Evolutionary conservation across 1,284 basidiomycete genomes (phyloP), one percentile per base, ranked within the genome.

Genomic region (Boletus smithii): DNA sequence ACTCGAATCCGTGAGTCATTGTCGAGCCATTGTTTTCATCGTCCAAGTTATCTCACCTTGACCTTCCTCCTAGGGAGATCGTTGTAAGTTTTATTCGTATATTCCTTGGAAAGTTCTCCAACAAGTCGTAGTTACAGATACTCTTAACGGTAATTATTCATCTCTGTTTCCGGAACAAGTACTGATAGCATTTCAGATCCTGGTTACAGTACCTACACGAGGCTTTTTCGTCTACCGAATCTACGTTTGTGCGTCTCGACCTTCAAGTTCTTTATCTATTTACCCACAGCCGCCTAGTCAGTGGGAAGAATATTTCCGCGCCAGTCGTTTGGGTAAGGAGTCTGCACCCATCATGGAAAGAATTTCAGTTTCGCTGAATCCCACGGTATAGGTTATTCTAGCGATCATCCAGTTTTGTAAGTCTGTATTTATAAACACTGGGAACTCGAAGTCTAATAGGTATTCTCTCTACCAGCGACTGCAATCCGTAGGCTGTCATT

Each of bases 361-460:
- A 6, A 29, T 26, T 5, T 8, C 10, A 8, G 2, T n/a, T 8
- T 31, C 8, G 13, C 8, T 32, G 16, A 29, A 13, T 0, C 1
- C 23, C 2, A 5, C 8, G 16, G 14, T 30, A 3, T 36, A 57
- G 57, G 11, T 34, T 26, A 10, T 36, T 3, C 22, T 39, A 4
- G 40, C 33, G 3, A 26, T 44, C 3, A n/a, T 32, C 2, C 37
- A 55, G 13, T 26, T 58, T 2, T 43, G 55, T 58, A 33, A 40
- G 43, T n/a, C n/a, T n/a, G n/a, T n/a, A 27, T 24, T 13, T 9
- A 4, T 14, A 1, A 3, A 9, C 17, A 8, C 2, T 24, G 1
- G 6, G 11, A 5, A 34, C 6, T 3, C 4, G 3, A 5, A 4
- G 2, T 18, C 29, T 51, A 8, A 59, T n/a, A 20, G n/a, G n/a